Percentiles rank a stretch among this genome's conserved stretches.
Evolutionary conservation across 768 basidiomycete species (phyloP).

Genomic region (Saitozyma podzolica): DNA sequence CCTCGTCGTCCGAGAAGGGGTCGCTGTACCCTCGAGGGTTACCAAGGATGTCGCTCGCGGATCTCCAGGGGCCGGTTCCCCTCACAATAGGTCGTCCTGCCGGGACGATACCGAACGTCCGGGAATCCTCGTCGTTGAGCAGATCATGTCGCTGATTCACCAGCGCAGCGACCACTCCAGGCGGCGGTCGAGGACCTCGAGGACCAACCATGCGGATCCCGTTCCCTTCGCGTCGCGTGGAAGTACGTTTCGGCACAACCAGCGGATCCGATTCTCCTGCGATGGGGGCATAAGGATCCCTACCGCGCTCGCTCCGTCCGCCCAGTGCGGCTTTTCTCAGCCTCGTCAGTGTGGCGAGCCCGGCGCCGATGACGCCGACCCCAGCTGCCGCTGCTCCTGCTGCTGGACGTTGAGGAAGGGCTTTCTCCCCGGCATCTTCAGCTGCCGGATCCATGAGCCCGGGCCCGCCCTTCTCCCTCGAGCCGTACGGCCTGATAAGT

Average conservation of each 20-base stretch:
- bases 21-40: slow-evolving; percentile 9
- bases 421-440: slow-evolving; percentile 2
- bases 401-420: slow-evolving; percentile 7
- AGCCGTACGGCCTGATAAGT: slow-evolving; percentile 22
- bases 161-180: background rate
- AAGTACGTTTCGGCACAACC: slow-evolving; percentile 8
- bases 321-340: slow-evolving; percentile 1
- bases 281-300: slow-evolving; percentile 8
- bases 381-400: slow-evolving; percentile 18
- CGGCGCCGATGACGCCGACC: slow-evolving; percentile 29
- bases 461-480: slow-evolving; percentile 28
- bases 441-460: slow-evolving; percentile 23
- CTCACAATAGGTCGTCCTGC: background rate
- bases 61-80: slow-evolving; percentile 21
- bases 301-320: too few relatives aligned
- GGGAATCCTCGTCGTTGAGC: slow-evolving; percentile 49
- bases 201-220: slow-evolving; percentile 53
- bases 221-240: slow-evolving; percentile 34
- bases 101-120: slow-evolving; percentile 7
- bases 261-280: slow-evolving; percentile 10
- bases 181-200: slow-evolving; percentile 47
- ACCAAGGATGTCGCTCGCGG: slow-evolving; percentile 22
- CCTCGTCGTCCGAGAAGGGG: slow-evolving; percentile 19
- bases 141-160: slow-evolving; percentile 44
- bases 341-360: slow-evolving; percentile 20